Evolutionary conservation across 1,284 basidiomycete species (phyloP), one percentile per base, ranked within the genome.

Genomic region (Trametes versicolor): DNA sequence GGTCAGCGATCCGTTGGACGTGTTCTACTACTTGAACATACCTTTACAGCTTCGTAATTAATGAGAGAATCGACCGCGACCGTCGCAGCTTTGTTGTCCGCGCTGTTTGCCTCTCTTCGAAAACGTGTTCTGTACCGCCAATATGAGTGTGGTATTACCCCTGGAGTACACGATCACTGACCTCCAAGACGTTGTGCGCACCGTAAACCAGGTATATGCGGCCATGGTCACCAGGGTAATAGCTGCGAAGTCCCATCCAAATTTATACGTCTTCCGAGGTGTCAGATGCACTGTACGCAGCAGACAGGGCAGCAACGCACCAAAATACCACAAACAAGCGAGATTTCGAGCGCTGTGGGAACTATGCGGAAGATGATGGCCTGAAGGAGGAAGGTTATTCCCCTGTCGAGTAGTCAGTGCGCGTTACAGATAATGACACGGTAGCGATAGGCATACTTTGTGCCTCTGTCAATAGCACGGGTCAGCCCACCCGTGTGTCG

Each of bases 1-100:
- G 49, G 39, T 17, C 56, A 29, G 1, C 2, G 3, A 4, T 1
- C 17, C 12, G 23, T 37, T 12, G 50, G 2, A 21, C 3, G 9
- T 10, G 8, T 6, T 37, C 10, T 7, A 23, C 19, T 4, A 17
- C 1, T 19, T 23, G 5, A 15, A 55, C 57, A 1, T 29, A 95
- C 96, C 86, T 99, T 99, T 72, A 99, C 97, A 15, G 97, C 97
- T 77, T 99, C 97, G 74, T 95, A 99, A 76, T 99, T 99, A 78
- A 99, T 96, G 60, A 99, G 80, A 0, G 96, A 95, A 76, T 99
- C 98, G 12, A 99, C 95, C 1, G 95, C 95, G 1, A 93, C 88
- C 0, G 95, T 95, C 0, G 98, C 98, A 13, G 96, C 97, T 74
- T 93, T 93, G 79, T 99, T 99, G 74, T 99, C 97, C 0, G 98